Evolutionary conservation across 108 stramenopile genomes (phyloP), one percentile per base, ranked within the genome.

Genomic region (Fistulifera solaris): DNA sequence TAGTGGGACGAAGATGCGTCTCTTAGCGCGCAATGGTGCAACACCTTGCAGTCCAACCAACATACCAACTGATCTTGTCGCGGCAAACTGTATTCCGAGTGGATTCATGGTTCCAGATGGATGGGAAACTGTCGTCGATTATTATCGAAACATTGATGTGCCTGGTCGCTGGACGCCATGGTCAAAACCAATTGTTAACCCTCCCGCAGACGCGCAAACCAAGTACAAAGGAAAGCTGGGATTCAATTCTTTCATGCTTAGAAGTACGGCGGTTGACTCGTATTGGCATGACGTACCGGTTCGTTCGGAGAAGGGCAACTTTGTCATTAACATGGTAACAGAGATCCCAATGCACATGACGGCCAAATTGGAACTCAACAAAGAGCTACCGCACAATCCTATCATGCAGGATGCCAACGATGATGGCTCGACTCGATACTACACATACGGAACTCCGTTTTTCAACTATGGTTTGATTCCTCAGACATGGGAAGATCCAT

Each of bases 41-140:
- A 73, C 76, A n/a, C 94, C 94, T 11, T 98, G 97, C 72, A 74
- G 82, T 55, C 65, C 81, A 2, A 79, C 80, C 47, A 61, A 93
- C 27, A 96, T 98, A 53, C 97, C 97, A 5, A 88, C 90, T 0
- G 97, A 98, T 62, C 75, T 98, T 38, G 78, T 96, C 5, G 94
- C 68, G 35, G 95, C 94, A 48, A 94, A 98, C 58, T 98, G 97
- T 56, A 80, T 98, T 24, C 97, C 97, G 16, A 89, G 81, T 56
- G 97, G 97, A 16, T 98, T 98, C 61, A 98, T 98, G 97, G 95
- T 96, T 27, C 97, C 92, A n/a, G 85, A 90, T 50, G 97, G 97
- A 40, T 98, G 97, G 97, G 91, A 93, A 27, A 78, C 78, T 42
- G 97, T 98, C 27, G 94, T 94, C 38, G 95, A 98, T 61, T 98